These are phyloP conservation scores for Diaporthe eres DNA, from an alignment of 2,329 filamentous ascomycete species.

Conservation along the genomic window DNA sequence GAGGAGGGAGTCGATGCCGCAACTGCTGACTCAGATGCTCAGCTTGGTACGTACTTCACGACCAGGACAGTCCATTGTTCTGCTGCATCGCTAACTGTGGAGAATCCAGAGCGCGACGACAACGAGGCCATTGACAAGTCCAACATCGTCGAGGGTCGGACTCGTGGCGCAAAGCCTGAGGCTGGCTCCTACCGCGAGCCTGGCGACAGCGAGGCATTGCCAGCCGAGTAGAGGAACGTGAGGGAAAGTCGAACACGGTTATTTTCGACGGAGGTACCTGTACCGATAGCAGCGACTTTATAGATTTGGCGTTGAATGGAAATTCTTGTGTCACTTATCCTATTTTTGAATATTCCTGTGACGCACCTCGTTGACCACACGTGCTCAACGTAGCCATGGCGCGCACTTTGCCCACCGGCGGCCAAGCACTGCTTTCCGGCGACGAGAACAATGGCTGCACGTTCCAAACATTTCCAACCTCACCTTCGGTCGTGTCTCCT, in stretches of 20 bases:
- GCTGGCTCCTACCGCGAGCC: constrained; percentile 47
- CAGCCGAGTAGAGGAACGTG: not conserved
- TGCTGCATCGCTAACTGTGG: not conserved
- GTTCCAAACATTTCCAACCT: not conserved
- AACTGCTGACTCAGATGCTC: constrained; percentile 41
- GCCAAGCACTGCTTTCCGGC: not conserved
- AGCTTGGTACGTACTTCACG: constrained; percentile 41
- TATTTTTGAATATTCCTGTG: not conserved
- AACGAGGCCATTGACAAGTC: constrained; percentile 50
- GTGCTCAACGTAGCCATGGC: not conserved
- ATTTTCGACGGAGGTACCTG: not conserved
- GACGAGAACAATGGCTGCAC: not conserved
- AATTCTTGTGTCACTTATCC: not conserved
- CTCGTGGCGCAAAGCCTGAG: constrained; percentile 47
- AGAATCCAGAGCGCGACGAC: constrained; percentile 47
- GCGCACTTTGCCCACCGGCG: not conserved
- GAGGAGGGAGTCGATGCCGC: constrained; percentile 41
- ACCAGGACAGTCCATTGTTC: fast-evolving
- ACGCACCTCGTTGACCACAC: not conserved
- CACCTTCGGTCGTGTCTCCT: not conserved
- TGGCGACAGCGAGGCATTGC: constrained; percentile 47
- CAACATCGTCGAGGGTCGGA: constrained; percentile 49
- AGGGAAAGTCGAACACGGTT: too few relatives aligned
- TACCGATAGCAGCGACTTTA: not conserved
- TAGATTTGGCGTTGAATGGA: not conserved